phyloP scores from a whole-genome alignment of 345 rosid species.

The Rhizophora apiculata region DNA sequence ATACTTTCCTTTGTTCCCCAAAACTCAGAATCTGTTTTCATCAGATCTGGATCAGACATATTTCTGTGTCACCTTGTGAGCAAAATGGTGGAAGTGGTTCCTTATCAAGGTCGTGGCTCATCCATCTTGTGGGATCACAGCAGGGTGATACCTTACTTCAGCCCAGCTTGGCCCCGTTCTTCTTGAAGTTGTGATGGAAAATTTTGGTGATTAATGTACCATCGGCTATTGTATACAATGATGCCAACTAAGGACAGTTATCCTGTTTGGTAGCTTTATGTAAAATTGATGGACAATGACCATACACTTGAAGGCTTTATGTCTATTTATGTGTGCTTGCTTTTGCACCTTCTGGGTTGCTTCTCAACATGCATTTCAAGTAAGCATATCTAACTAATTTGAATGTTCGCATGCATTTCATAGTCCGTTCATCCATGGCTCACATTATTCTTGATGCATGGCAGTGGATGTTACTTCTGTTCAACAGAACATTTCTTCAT shows the following conservation, averaged over 20 bases:
- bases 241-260: not conserved
- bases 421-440: too few relatives aligned
- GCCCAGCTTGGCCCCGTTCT: constrained; percentile 51
- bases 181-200: constrained; percentile 14
- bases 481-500: too few relatives aligned
- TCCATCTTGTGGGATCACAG: constrained; percentile 47
- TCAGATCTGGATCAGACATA: constrained; percentile 44
- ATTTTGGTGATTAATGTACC: not conserved
- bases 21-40: constrained; percentile 39
- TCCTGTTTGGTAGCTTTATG: too few relatives aligned
- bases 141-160: constrained; percentile 51
- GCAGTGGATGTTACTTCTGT: too few relatives aligned
- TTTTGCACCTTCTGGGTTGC: too few relatives aligned
- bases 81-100: constrained; percentile 34
- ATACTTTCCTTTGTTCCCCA: constrained; percentile 42
- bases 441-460: too few relatives aligned
- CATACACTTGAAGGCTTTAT: too few relatives aligned
- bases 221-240: not conserved
- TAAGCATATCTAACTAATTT: too few relatives aligned
- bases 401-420: too few relatives aligned
- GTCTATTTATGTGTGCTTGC: too few relatives aligned
- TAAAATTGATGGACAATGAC: too few relatives aligned
- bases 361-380: too few relatives aligned
- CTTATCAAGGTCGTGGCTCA: constrained; percentile 49
- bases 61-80: constrained; percentile 25